Conservation (phyloP, 169 alveolate genomes). For the Blepharisma undulans region DNA sequence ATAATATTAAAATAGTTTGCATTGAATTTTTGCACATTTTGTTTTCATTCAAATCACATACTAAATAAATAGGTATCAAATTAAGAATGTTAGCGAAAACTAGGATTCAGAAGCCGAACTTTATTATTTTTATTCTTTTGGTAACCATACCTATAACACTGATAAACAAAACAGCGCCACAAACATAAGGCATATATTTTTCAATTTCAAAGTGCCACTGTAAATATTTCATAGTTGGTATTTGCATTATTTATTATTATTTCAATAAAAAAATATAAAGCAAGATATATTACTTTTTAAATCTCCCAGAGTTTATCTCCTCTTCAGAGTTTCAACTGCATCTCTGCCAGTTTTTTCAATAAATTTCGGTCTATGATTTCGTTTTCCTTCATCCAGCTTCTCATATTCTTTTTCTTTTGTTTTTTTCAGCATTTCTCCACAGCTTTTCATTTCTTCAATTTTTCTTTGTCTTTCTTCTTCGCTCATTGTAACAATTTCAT, state of each 20-base stretch:
- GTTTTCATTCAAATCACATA: not conserved
- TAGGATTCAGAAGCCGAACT: not conserved
- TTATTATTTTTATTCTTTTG: not conserved
- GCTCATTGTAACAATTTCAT: not conserved
- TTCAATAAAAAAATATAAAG: not conserved
- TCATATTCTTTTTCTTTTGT: not conserved
- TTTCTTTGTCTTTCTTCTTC: not conserved
- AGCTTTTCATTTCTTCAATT: not conserved
- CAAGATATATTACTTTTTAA: not conserved
- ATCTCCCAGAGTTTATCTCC: not conserved
- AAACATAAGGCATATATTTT: not conserved
- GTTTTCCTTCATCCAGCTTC: not conserved
- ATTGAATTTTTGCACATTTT: not conserved
- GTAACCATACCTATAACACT: not conserved
- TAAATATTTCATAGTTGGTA: not conserved
- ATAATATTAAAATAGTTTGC: not conserved
- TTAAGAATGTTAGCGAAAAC: not conserved
- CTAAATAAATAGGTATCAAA: not conserved
- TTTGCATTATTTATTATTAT: not conserved
- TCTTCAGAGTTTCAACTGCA: not conserved
- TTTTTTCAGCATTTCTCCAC: not conserved
- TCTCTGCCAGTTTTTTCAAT: not conserved
- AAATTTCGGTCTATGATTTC: not conserved
- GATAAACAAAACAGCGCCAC: not conserved
- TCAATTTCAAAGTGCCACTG: not conserved